Conservation (phyloP, 805 yeast species). For the Kodamaea jinghongensis region DNA sequence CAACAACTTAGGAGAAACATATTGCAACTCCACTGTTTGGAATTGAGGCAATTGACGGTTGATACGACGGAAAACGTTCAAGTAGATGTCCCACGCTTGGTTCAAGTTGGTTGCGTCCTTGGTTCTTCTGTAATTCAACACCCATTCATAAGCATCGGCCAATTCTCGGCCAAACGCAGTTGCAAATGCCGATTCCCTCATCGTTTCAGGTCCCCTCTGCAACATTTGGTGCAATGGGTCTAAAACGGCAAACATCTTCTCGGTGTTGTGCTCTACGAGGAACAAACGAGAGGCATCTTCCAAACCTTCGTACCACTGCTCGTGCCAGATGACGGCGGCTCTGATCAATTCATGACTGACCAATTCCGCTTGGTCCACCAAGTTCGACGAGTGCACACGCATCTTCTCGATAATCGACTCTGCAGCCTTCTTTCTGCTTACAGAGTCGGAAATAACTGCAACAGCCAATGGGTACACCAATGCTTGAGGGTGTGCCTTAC, state of each 20-base stretch:
- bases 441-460: slow-evolving; percentile 90
- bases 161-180: slow-evolving; percentile 92
- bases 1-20: slow-evolving; percentile 86
- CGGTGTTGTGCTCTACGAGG: slow-evolving; percentile 92
- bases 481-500: slow-evolving; percentile 96
- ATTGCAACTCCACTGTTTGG: slow-evolving; percentile 82
- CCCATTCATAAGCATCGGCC: slow-evolving; percentile 92
- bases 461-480: slow-evolving; percentile 93
- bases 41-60: slow-evolving; percentile 86
- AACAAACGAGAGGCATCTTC: slow-evolving; percentile 94
- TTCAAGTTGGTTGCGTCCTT: slow-evolving; percentile 84
- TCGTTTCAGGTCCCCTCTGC: slow-evolving; percentile 84
- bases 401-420: slow-evolving; percentile 85
- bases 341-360: slow-evolving; percentile 93
- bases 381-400: slow-evolving; percentile 78
- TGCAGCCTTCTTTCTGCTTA: slow-evolving; percentile 89
- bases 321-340: slow-evolving; percentile 96
- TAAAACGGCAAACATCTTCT: slow-evolving; percentile 87
- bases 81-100: slow-evolving; percentile 97
- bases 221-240: slow-evolving; percentile 87
- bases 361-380: slow-evolving; percentile 89
- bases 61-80: slow-evolving; percentile 88
- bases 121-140: slow-evolving; percentile 76
- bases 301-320: slow-evolving; percentile 95
- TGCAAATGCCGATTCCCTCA: slow-evolving; percentile 88